Evolutionary conservation across 129 eudicot species (phyloP).

Genomic region (Flaveria trinervia): DNA sequence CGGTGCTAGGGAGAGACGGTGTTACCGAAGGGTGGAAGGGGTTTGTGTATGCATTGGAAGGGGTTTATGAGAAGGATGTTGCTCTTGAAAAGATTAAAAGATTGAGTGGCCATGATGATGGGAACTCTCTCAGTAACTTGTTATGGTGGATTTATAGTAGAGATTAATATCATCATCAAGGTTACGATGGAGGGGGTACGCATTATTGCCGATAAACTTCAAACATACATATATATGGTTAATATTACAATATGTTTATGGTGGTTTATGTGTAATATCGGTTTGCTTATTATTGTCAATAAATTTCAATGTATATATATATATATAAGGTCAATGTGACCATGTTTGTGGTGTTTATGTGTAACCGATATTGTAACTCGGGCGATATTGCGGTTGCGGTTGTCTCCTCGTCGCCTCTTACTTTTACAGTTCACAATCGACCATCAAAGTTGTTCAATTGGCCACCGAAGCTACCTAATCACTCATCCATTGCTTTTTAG

Average conservation of each 20-base stretch:
- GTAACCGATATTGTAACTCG: too few relatives aligned
- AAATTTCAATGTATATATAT: too few relatives aligned
- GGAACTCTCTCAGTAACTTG: constrained; percentile 76
- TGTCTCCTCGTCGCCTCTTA: too few relatives aligned
- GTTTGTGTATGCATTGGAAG: constrained; percentile 77
- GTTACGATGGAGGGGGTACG: constrained; percentile 42
- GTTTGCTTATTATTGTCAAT: too few relatives aligned
- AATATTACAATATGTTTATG: background rate
- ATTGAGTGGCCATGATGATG: constrained; percentile 75
- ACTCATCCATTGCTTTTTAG: too few relatives aligned
- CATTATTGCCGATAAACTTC: constrained; percentile 54
- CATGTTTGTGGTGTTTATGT: too few relatives aligned
- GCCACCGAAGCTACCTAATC: too few relatives aligned
- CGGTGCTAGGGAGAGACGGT: constrained; percentile 71
- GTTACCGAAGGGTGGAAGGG: constrained; percentile 98
- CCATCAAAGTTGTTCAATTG: too few relatives aligned
- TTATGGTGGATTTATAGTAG: constrained; percentile 90
- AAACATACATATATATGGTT: background rate
- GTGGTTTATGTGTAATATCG: background rate
- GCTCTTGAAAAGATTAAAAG: constrained; percentile 53
- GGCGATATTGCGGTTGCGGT: too few relatives aligned
- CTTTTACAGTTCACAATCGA: too few relatives aligned
- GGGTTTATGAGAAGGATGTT: constrained; percentile 60
- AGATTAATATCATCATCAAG: constrained; percentile 40
- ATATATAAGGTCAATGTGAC: too few relatives aligned